Evolutionary conservation across 176 grass and related monocot species (phyloP), one percentile per base, ranked within the genome.

Genomic region (Phragmites australis): DNA sequence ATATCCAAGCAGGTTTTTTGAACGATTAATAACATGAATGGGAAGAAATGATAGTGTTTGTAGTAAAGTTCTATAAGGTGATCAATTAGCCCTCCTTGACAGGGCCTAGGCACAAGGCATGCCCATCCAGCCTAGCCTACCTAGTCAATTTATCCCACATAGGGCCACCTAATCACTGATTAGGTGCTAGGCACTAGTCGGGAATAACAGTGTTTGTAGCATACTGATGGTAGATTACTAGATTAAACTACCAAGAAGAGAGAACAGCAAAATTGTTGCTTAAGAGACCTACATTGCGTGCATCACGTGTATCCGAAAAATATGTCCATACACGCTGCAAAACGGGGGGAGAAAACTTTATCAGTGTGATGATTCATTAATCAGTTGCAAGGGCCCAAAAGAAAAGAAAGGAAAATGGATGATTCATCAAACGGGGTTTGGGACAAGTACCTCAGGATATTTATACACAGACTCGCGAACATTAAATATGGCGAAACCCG

Each of bases 401-500:
- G 32, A 17, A 64, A n/a, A 1, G 3, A 1, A 65, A 64, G 9
- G 17, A 64, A 64, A 64, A 21, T 4, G 1, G 32, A 65, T 40
- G 31, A 65, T n/a, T n/a, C n/a, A n/a, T n/a, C n/a, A n/a, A n/a
- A n/a, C n/a, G n/a, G n/a, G 34, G 32, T 65, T 16, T 8, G n/a
- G 18, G 18, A n/a, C 3, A 40, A 65, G 32, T 65, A 65, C 62
- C 62, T 18, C 2, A 63, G 62, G 53, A 3, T 8, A 4, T 7
- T 0, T 3, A 43, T 57, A 75, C n/a, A 75, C 13, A 26, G 23
- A 0, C 11, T 26, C 7, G 2, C 10, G 0, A 42, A 75, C 72
- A 75, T 56, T 37, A 70, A 70, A 70, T 18, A 70, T 70, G 48
- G 68, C 68, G 48, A 70, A 70, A 50, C 68, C 68, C 10, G 48